Conservation (phyloP, 1,284 basidiomycete genomes). For the Puccinia coronata region DNA sequence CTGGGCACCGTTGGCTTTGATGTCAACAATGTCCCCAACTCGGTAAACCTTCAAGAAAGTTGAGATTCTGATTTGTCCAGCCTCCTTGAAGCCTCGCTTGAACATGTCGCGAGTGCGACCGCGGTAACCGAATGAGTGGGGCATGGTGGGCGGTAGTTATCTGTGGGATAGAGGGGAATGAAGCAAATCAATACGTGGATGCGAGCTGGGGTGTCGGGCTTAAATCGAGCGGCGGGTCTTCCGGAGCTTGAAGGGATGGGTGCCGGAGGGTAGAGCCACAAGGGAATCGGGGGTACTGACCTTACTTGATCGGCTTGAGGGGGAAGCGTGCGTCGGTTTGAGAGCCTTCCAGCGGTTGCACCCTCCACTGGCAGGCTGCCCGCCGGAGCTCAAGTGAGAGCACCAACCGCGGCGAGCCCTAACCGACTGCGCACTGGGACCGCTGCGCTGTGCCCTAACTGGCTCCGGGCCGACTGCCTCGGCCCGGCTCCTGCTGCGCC, state of each 20-base stretch:
- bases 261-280: not conserved
- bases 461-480: not conserved
- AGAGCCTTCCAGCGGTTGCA: too few relatives aligned
- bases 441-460: constrained; percentile 18
- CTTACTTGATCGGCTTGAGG: not conserved
- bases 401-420: constrained; percentile 10
- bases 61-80: constrained; percentile 74
- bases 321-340: too few relatives aligned
- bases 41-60: constrained; percentile 91
- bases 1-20: constrained; percentile 97
- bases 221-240: not conserved
- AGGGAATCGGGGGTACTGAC: constrained; percentile 1
- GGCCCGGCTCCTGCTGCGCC: not conserved
- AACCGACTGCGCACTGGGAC: not conserved
- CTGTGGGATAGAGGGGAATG: not conserved
- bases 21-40: constrained; percentile 98
- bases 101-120: constrained; percentile 99
- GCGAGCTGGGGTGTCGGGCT: not conserved
- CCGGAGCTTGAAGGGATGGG: not conserved
- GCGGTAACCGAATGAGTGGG: constrained; percentile 99
- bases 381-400: not conserved
- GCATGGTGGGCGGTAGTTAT: constrained; percentile 72
- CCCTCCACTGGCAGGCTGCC: not conserved
- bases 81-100: constrained; percentile 85
- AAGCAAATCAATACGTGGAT: not conserved